Evolutionary conservation across 2,329 filamentous ascomycete genomes (phyloP), one percentile per base, ranked within the genome.

Genomic region (Fusarium avenaceum): DNA sequence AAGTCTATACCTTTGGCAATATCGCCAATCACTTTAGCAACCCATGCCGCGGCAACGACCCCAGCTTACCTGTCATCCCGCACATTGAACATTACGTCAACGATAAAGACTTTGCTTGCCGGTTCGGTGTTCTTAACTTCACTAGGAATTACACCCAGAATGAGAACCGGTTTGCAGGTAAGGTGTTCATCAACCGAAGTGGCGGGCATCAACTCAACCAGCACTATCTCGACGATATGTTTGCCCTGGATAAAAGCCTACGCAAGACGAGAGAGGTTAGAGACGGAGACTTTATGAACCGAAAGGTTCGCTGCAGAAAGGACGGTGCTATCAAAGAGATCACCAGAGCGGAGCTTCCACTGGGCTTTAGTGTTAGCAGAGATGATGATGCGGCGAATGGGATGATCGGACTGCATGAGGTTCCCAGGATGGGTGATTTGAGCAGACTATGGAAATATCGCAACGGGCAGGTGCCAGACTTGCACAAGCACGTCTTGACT

Each of bases 121-220:
- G 64, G 5, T 64, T 63, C 4, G 65, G 65, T 1, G 63, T 68
- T 13, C 32, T 68, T 0, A 28, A 64, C 15, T 67, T 64, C 13
- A 57, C 59, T 1, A 42, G 24, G 13, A 26, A 51, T 17, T 48
- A 47, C 33, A 42, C 35, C 2, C 46, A 67, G 19, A 53, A 67
- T 20, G 51, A 65, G 28, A 70, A 65, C n/a, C 43, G 67, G 2
- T 70, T 70, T 10, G 65, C 54, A 11, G 67, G 63, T 2, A 57
- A 48, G 30, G 55, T 67, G 0, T 67, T 70, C 17, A 53, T 70
- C 15, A 68, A 63, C 20, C 57, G 56, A 24, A 46, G 28, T 1
- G 63, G 53, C 2, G 68, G 67, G 14, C 67, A 70, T 26, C 56
- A 60, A 13, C 47, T 70, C n/a, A 70, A 70, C 17, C 60, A 70